phyloP scores from a whole-genome alignment of 1,284 basidiomycete genomes.

The Ganoderma lucidum region DNA sequence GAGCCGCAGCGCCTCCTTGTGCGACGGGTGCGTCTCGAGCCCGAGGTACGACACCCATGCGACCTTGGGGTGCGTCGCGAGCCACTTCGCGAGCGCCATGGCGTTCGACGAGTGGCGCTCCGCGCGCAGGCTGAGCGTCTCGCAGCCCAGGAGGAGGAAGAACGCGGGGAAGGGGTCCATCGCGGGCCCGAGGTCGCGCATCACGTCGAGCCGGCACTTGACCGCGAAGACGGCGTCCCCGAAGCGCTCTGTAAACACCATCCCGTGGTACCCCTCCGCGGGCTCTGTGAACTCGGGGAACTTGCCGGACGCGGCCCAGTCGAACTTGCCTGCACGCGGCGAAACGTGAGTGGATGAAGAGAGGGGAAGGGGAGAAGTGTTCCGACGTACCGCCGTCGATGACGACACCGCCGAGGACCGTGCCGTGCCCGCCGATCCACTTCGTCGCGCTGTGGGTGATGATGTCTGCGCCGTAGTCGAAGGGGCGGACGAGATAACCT shows the following conservation, averaged over 20 bases:
- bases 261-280: slow-evolving; percentile 86
- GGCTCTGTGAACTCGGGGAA: slow-evolving; percentile 89
- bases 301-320: slow-evolving; percentile 81
- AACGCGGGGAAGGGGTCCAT: slow-evolving; percentile 89
- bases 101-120: slow-evolving; percentile 83
- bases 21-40: slow-evolving; percentile 68
- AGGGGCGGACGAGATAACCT: slow-evolving; percentile 79
- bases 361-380: not conserved
- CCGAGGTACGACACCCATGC: slow-evolving; percentile 89
- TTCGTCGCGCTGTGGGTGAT: slow-evolving; percentile 90
- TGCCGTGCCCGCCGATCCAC: slow-evolving; percentile 93
- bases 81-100: slow-evolving; percentile 76
- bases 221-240: slow-evolving; percentile 77
- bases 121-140: slow-evolving; percentile 86
- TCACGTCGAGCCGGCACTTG: slow-evolving; percentile 77
- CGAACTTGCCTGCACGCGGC: slow-evolving; percentile 72
- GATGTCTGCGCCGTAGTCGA: slow-evolving; percentile 84
- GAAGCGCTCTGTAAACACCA: slow-evolving; percentile 78
- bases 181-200: slow-evolving; percentile 81
- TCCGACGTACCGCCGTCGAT: slow-evolving; percentile 68
- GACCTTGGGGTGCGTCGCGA: slow-evolving; percentile 76
- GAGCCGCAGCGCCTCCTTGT: slow-evolving; percentile 67
- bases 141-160: slow-evolving; percentile 83
- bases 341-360: not conserved
- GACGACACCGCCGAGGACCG: slow-evolving; percentile 86